Evolutionary conservation across 306 rosid genomes (phyloP).

Genomic region (Acacia acuminata): DNA sequence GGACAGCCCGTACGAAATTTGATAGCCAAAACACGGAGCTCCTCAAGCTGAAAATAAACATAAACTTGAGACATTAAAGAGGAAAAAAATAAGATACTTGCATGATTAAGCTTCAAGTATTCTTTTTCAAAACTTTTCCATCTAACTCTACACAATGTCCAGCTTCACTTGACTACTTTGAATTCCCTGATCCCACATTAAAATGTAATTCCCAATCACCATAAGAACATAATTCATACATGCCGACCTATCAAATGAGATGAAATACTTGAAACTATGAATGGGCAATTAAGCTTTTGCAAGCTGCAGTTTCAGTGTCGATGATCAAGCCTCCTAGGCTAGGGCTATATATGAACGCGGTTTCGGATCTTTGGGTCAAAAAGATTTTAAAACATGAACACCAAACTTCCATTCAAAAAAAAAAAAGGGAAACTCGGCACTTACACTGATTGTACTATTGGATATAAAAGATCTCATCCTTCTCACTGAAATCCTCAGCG

Average conservation of each 20-base stretch:
- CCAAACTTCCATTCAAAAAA: too few species aligned
- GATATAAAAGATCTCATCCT: too few species aligned
- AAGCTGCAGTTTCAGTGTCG: background rate
- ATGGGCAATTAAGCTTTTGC: background rate
- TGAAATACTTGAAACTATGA: background rate
- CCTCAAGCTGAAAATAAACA: constrained; percentile 81
- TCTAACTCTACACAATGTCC: background rate
- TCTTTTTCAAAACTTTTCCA: background rate
- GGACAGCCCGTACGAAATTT: constrained; percentile 94
- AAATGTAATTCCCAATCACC: background rate
- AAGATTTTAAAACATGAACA: too few species aligned
- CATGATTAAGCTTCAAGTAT: background rate
- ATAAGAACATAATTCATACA: background rate
- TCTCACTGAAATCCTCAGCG: too few species aligned
- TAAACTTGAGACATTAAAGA: background rate
- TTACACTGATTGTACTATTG: too few species aligned
- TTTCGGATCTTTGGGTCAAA: too few species aligned
- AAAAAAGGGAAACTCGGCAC: too few species aligned
- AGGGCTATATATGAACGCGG: background rate
- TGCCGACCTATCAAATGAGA: background rate
- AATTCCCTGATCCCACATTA: background rate
- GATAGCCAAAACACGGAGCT: constrained; percentile 96
- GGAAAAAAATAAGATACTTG: too few species aligned
- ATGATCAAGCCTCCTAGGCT: background rate
- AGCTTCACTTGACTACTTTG: background rate